Evolutionary conservation across 495 filamentous ascomycete genomes (phyloP), one percentile per base, ranked within the genome.

Genomic region (Xylaria castorea): DNA sequence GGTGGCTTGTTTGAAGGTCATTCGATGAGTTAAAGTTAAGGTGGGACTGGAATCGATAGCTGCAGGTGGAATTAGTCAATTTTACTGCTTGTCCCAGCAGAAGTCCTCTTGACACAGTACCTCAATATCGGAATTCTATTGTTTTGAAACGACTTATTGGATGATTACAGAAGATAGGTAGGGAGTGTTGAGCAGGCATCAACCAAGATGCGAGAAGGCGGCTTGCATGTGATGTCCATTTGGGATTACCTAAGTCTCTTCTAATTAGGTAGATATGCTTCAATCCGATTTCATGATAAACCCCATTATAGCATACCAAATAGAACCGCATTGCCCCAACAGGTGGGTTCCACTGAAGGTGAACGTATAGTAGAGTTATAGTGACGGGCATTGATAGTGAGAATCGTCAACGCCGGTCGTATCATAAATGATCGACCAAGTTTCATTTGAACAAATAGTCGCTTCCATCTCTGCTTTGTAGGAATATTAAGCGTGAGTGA

Each of bases 1-100:
- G 48, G 66, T 67, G 50, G n/a, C 36, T 25, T 22, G 25, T 22
- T 27, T 51, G 46, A 44, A 9, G 30, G 44, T 22, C 30, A 34
- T 25, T 25, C n/a, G 22, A 30, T 58, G 8, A 57, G 22, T 11
- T 57, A n/a, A n/a, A 57, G 22, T 11, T 57, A n/a, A n/a, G 36
- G 66, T 68, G 50, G 51, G 66, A 55, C 65, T 62, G 7, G 34
- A 22, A 62, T n/a, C n/a, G 48, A 6, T 5, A 6, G 20, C 58
- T 48, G 40, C 44, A n/a, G 64, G 18, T 16, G 42, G 42, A 34
- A 50, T 27, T 1, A 27, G 5, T 2, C 27, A 38, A 36, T 1
- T n/a, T 5, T 14, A 12, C 6, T n/a, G 18, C 36, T 42, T 34
- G 18, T 22, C 12, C 3, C 0, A 3, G 11, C 22, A 27, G 22